Base-by-base conservation (phyloP, 805 yeast genomes). In the Wickerhamomyces pijperi region DNA sequence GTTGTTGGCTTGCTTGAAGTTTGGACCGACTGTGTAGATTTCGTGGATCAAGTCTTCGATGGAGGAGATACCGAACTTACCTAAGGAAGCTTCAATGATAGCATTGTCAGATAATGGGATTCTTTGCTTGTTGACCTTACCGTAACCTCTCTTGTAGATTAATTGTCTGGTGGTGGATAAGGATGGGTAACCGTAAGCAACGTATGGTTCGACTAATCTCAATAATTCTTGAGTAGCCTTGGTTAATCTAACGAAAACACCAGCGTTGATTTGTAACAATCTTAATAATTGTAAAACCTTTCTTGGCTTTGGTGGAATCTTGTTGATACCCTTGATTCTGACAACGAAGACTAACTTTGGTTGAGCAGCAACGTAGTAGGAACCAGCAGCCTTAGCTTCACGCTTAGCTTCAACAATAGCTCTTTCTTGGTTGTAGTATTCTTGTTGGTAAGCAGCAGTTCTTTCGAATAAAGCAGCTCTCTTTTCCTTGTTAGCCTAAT, bases 261-360 rank as follows among this genome's bases (percentile, higher is more conserved):
- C 96, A 60, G 92, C 76, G 78, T 86, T 86, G 70, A 86, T 83
- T 76, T 84, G 94, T 65, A 79, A 76, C 70, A 86, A 79, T 78
- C 95, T 82, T 69, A 85, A 76, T 66, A 87, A 78, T 73, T 82
- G 95, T 68, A 86, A 70, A 61, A 88, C 95, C 84, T 88, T 88
- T 84, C 96, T 87, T 79, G 96, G 95, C 82, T 88, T 88, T 64
- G 97, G 96, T 64, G 96, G 84, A 60, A 88, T 86, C 82, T 87
- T 88, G 88, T 76, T 83, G 70, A 88, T 85, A 88, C 97, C 97
- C 90, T 88, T 88, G 81, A 88, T 88, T 82, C 97, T 86, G 69
- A 88, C 78, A 63, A 88, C 94, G 68, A 88, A 86, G 54, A 85
- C 94, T 63, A 88, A 82, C 72, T 85, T 87, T 63, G 80, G 78